A percentile compares a stretch with the other conserved stretches of the same genome.
phyloP scores from a whole-genome alignment of 352 stramenopile genomes.

The Globisporangium canariense region DNA sequence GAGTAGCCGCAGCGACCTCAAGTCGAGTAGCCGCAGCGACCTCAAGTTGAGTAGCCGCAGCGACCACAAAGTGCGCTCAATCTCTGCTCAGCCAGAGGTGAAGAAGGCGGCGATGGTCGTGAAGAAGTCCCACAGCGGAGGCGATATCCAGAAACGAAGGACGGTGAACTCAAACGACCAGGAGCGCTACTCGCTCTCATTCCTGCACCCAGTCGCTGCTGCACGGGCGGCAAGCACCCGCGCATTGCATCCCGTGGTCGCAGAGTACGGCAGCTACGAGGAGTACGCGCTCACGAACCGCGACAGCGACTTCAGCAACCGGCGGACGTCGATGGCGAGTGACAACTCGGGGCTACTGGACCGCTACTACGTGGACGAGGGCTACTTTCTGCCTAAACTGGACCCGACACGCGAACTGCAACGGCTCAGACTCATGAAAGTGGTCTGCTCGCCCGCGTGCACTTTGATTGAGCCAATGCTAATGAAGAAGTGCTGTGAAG shows the following conservation, averaged over 20 bases:
- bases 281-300: constrained; percentile 20
- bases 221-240: background rate
- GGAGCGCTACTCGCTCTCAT: constrained; percentile 31
- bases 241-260: constrained; percentile 25
- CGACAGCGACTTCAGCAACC: constrained; percentile 31
- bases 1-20: constrained; percentile 20
- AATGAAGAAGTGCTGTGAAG: constrained; percentile 57
- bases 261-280: constrained; percentile 43
- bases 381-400: constrained; percentile 40
- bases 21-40: constrained; percentile 26
- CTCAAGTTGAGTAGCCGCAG: constrained; percentile 24
- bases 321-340: constrained; percentile 51
- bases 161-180: background rate
- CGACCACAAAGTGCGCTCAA: constrained; percentile 15
- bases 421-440: constrained; percentile 43
- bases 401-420: constrained; percentile 35
- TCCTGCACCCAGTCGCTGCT: constrained; percentile 38
- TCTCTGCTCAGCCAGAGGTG: background rate
- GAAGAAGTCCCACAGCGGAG: constrained; percentile 3
- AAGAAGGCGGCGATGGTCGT: background rate
- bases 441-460: constrained; percentile 53
- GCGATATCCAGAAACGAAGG: background rate
- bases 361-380: constrained; percentile 39
- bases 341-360: constrained; percentile 46
- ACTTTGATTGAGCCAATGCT: constrained; percentile 53